Percentiles rank a stretch among this genome's conserved stretches.
Conservation (phyloP, 2,329 filamentous ascomycete genomes). For the Lachnum nothofagi region DNA sequence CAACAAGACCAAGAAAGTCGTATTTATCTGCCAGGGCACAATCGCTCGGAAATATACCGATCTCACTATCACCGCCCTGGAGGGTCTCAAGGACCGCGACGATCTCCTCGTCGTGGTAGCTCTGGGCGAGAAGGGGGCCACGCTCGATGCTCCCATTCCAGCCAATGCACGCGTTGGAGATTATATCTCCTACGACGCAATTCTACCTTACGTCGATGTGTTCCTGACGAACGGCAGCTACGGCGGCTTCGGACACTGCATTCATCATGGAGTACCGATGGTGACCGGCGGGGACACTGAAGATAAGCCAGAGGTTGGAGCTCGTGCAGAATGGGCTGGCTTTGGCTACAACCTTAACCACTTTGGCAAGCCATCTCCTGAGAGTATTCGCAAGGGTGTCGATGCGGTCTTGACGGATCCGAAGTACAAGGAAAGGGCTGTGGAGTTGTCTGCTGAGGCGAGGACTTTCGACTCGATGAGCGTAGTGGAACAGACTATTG, state of each 20-base stretch:
- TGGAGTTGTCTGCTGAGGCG: constrained; percentile 21
- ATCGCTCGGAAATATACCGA: constrained; percentile 30
- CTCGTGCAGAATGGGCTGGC: constrained; percentile 33
- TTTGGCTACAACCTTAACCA: constrained; percentile 34
- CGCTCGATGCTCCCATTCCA: constrained; percentile 29
- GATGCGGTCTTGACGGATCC: constrained; percentile 15
- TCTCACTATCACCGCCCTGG: constrained; percentile 35
- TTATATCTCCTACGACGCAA: constrained; percentile 35
- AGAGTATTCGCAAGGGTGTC: constrained; percentile 14
- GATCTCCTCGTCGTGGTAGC: constrained; percentile 35
- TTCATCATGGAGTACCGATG: constrained; percentile 33
- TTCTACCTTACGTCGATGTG: constrained; percentile 32
- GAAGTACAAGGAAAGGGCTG: constrained; percentile 16
- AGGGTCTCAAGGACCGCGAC: constrained; percentile 31
- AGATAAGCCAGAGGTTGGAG: constrained; percentile 34
- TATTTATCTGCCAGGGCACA: constrained; percentile 37
- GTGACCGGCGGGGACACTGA: constrained; percentile 33
- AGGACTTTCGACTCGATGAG: constrained; percentile 15
- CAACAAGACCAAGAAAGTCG: constrained; percentile 36
- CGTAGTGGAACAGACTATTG: constrained; percentile 17
- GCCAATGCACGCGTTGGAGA: constrained; percentile 34
- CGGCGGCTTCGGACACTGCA: constrained; percentile 33
- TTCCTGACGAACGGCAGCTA: constrained; percentile 37
- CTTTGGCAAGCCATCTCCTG: constrained; percentile 10
- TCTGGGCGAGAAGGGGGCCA: constrained; percentile 26